Evolutionary conservation across 106 monocot species (phyloP).

Genomic region (Dendrobium catenatum): DNA sequence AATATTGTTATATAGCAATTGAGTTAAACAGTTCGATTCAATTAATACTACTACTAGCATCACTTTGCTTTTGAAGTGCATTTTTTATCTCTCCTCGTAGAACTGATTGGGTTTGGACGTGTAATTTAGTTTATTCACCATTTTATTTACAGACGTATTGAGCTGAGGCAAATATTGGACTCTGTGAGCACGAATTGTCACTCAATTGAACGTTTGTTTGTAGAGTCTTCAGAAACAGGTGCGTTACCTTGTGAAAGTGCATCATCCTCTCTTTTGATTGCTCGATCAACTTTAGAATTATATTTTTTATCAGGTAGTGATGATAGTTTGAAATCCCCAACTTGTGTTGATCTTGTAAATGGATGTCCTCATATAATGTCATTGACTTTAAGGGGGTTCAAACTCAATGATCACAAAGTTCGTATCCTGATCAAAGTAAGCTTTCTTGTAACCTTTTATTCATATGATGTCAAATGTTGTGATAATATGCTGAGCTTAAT

Average conservation of each 20-base stretch:
- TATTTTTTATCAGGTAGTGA: slow-evolving; percentile 43
- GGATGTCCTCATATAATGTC: slow-evolving; percentile 48
- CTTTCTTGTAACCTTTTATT: neutral
- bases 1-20: neutral
- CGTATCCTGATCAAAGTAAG: slow-evolving; percentile 49
- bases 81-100: neutral
- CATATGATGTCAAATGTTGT: neutral
- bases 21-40: neutral
- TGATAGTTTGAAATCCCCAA: slow-evolving; percentile 48
- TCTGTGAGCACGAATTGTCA: slow-evolving; percentile 46
- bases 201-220: slow-evolving; percentile 37
- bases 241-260: neutral
- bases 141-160: slow-evolving; percentile 35
- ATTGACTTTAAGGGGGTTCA: slow-evolving; percentile 51
- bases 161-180: slow-evolving; percentile 42
- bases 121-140: neutral
- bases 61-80: neutral
- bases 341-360: slow-evolving; percentile 41
- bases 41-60: neutral
- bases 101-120: neutral
- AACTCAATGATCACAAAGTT: slow-evolving; percentile 45
- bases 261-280: neutral
- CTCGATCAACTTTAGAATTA: neutral
- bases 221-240: slow-evolving; percentile 61
- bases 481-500: neutral